Conservation (phyloP, 306 rosid genomes). For the Leucaena leucocephala region DNA sequence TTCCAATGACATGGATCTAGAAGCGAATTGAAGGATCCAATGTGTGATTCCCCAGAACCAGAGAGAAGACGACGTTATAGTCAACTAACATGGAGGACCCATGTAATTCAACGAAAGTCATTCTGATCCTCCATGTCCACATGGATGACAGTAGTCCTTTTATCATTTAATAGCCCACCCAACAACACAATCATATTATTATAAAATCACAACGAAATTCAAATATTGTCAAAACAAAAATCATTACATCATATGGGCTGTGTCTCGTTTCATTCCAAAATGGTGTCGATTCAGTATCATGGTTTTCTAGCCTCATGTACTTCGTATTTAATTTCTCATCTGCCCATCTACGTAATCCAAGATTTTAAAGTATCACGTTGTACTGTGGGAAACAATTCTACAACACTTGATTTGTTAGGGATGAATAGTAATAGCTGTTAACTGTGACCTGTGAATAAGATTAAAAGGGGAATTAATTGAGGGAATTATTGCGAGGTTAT, state of each 20-base stretch:
- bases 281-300: not conserved
- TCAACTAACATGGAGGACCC: conserved; percentile 30
- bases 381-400: too few species aligned
- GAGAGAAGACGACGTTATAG: conserved; percentile 14
- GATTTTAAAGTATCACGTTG: too few species aligned
- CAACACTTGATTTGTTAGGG: too few species aligned
- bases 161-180: not conserved
- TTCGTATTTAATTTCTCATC: not conserved
- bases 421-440: not conserved
- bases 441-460: not conserved
- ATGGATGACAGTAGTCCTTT: not conserved
- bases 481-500: too few species aligned
- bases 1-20: conserved; percentile 18
- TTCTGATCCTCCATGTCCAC: not conserved
- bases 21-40: conserved; percentile 33
- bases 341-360: not conserved
- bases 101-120: conserved; percentile 26
- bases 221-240: not conserved
- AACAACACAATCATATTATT: not conserved
- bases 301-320: not conserved
- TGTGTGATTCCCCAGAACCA: conserved; percentile 20
- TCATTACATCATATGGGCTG: not conserved
- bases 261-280: not conserved
- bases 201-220: not conserved
- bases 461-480: not conserved